phyloP scores from a whole-genome alignment of 148 eudicot species.

The Rhododendron molle region DNA sequence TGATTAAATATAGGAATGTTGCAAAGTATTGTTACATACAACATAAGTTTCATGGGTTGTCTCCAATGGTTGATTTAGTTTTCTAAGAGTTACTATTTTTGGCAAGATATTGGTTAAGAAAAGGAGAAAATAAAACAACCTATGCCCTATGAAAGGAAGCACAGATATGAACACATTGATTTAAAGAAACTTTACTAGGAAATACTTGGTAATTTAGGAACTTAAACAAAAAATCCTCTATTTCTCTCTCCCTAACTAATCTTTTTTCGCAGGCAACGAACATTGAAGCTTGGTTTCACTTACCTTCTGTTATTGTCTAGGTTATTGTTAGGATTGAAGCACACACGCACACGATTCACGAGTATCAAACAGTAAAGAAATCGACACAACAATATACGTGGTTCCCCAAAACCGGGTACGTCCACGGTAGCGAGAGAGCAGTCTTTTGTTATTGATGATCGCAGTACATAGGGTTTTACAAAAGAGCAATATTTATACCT shows the following conservation, averaged over 20 bases:
- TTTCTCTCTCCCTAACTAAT: neutral
- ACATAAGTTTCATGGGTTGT: neutral
- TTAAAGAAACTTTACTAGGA: neutral
- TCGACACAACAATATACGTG: too few relatives aligned
- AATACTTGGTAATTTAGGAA: neutral
- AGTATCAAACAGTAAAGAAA: too few relatives aligned
- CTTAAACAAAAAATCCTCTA: neutral
- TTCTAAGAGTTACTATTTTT: neutral
- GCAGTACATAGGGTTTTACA: too few relatives aligned
- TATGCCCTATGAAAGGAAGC: neutral
- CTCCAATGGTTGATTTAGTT: neutral
- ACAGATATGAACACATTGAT: neutral
- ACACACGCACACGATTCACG: too few relatives aligned
- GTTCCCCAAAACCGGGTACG: too few relatives aligned
- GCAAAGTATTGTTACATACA: neutral
- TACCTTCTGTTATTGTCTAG: neutral
- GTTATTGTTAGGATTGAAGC: neutral
- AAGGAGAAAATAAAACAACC: neutral
- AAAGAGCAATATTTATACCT: too few relatives aligned
- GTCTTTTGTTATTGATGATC: too few relatives aligned
- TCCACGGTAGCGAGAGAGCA: too few relatives aligned
- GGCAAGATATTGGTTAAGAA: neutral
- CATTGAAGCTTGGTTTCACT: neutral
- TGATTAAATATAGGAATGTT: neutral
- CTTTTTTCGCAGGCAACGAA: neutral